Evolutionary conservation across 257 asterid genomes (phyloP), one percentile per base, ranked within the genome.

Genomic region (Solanum infundibuliforme): DNA sequence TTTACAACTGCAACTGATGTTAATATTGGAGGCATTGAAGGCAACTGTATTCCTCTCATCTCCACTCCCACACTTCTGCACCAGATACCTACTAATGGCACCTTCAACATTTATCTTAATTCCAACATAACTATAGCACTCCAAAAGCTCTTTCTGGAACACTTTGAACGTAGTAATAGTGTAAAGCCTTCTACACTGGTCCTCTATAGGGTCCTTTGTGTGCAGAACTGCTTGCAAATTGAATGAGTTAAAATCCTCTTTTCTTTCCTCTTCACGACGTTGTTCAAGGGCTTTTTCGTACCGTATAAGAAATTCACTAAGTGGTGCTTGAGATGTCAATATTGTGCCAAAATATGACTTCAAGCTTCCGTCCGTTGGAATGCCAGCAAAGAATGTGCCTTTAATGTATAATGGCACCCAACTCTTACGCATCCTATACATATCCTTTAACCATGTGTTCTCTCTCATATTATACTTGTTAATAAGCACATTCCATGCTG

Each of bases 181-280:
- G 94, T 95, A 97, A 3, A 97, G 96, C 91, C 95, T 89, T 87
- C 98, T 89, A 88, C 97, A 95, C 71, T 97, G 99, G 73, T 95
- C 99, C 92, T 97, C 99, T 9, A 97, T 95, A 12, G 99, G 98
- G 87, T 97, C 99, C 90, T 95, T 95, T 4, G 98, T 95, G 92
- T 95, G 98, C 86, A 95, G 79, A 88, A 92, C 96, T 41, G 95
- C 90, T 66, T 92, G 98, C 89, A 93, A 72, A 83, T 95, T 97
- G 52, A 92, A 94, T 2, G 99, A 95, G 91, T 95, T 93, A 74
- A 92, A 91, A 92, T 96, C 99, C 88, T 96, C 99, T 90, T 91
- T 94, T 77, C 93, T 92, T 87, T 97, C 98, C 90, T 95, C 99
- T 69, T 95, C 98, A 0, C 94, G 97, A 20, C 92, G 91, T 86